Evolutionary conservation across 148 eudicot species (phyloP).

Genomic region (Silene conica): DNA sequence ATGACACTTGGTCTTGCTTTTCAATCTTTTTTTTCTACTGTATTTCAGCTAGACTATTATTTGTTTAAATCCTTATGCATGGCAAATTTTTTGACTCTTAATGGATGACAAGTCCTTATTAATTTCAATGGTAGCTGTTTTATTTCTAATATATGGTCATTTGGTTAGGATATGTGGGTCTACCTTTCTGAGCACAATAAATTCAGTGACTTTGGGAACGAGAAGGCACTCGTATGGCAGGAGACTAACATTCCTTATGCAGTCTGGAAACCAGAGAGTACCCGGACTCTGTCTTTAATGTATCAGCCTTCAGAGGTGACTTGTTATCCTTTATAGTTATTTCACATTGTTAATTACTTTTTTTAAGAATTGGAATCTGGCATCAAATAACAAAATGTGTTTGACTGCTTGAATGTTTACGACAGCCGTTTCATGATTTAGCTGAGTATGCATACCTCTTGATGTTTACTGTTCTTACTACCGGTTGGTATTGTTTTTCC

Average conservation of each 20-base stretch:
- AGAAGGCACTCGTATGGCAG: constrained; percentile 90
- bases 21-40: neutral
- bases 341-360: neutral
- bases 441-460: neutral
- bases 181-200: constrained; percentile 77
- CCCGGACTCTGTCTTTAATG: constrained; percentile 62
- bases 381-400: neutral
- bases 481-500: constrained; percentile 11
- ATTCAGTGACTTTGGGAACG: constrained; percentile 74
- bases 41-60: neutral
- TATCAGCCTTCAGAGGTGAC: constrained; percentile 86
- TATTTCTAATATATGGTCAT: constrained; percentile 5
- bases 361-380: neutral
- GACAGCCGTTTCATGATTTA: neutral
- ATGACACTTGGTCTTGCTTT: neutral
- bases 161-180: constrained; percentile 84
- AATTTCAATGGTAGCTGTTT: neutral
- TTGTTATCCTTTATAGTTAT: neutral
- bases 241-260: constrained; percentile 97
- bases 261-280: constrained; percentile 82
- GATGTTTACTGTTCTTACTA: too few relatives aligned
- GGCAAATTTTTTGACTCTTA: constrained; percentile 53
- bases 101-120: constrained; percentile 47
- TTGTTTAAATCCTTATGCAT: constrained; percentile 40
- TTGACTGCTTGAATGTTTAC: neutral